These are phyloP conservation scores for Penicillium ochrochloron DNA, from an alignment of 495 filamentous ascomycete genomes.

Conservation along the genomic window DNA sequence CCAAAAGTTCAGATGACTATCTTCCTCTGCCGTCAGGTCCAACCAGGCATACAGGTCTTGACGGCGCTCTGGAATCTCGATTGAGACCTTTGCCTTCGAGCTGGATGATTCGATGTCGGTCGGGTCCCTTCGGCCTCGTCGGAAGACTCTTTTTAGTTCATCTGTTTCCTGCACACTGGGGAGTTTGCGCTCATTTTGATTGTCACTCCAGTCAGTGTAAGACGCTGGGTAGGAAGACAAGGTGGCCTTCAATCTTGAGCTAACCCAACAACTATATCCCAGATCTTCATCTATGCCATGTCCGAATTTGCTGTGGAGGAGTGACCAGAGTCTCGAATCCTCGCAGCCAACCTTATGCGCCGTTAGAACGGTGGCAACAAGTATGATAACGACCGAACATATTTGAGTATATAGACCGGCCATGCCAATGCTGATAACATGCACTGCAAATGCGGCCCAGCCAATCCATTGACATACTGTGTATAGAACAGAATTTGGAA, in stretches of 20 bases:
- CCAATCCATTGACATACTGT: slow-evolving; percentile 9
- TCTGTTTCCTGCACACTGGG: not conserved
- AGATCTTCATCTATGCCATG: not conserved
- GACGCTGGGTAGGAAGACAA: not conserved
- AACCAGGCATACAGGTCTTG: slow-evolving; percentile 23
- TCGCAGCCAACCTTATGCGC: slow-evolving; percentile 18
- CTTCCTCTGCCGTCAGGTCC: slow-evolving; percentile 17
- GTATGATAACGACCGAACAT: slow-evolving; percentile 16
- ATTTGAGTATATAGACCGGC: slow-evolving; percentile 21
- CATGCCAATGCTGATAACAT: slow-evolving; percentile 27
- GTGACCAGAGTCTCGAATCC: not conserved
- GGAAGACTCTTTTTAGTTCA: not conserved
- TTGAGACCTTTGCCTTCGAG: not conserved
- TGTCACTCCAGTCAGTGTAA: not conserved
- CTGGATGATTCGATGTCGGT: not conserved
- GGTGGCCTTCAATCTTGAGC: not conserved
- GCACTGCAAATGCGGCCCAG: slow-evolving; percentile 21
- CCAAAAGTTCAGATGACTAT: slow-evolving; percentile 19
- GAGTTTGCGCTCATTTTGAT: not conserved
- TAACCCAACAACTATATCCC: not conserved
- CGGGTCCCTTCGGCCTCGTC: not conserved
- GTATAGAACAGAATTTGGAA: slow-evolving; percentile 7
- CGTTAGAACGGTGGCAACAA: slow-evolving; percentile 14
- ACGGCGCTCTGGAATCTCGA: not conserved
- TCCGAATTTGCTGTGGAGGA: not conserved